Base-by-base conservation (phyloP, 208 protist species). In the Lotmaria passim region DNA sequence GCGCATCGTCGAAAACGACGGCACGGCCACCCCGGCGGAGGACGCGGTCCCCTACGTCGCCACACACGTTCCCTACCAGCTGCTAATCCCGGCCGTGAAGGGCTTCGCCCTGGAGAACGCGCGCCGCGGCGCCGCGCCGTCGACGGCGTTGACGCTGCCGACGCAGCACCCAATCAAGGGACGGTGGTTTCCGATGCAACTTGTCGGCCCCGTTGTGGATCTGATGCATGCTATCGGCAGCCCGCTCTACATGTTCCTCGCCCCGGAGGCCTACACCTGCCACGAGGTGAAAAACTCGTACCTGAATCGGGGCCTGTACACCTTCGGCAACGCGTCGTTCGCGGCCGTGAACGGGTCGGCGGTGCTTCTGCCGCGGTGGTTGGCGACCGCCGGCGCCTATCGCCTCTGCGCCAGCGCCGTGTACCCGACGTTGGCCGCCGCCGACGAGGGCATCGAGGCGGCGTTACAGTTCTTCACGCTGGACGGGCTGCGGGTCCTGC, bases 201-300 rank as follows among this genome's bases (percentile, higher is more conserved):
- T 93, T 0, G 70, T 69, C n/a, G 87, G 87, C 0, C 81, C 87
- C 7, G 34, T 90, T 52, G 67, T 93, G 51, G 73, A 86, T 62
- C 53, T 85, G 28, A 81, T 78, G 1, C 58, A 71, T 38, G 59
- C 53, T n/a, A 66, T 83, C 23, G 83, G 83, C 66, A 88, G 79
- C 62, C 71, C 79, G 23, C 79, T 93, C 12, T 90, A 87, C 68
- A 47, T 93, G 43, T 88, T 93, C 68, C 79, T 93, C 44, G 74
- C 81, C 30, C 75, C 81, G 2, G 69, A 83, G 10, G 28, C 53
- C 11, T 58, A 77, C 46, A 59, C 70, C n/a, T 92, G 86, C 66
- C 71, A 70, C 55, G 73, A 65, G 12, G 59, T 87, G 47, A 82
- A 83, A 70, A 83, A 89, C 47, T 71, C 61, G 26, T 80, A 83